Evolutionary conservation across 2,329 filamentous ascomycete genomes (phyloP), one percentile per base, ranked within the genome.

Genomic region (Hymenoscyphus occultus): DNA sequence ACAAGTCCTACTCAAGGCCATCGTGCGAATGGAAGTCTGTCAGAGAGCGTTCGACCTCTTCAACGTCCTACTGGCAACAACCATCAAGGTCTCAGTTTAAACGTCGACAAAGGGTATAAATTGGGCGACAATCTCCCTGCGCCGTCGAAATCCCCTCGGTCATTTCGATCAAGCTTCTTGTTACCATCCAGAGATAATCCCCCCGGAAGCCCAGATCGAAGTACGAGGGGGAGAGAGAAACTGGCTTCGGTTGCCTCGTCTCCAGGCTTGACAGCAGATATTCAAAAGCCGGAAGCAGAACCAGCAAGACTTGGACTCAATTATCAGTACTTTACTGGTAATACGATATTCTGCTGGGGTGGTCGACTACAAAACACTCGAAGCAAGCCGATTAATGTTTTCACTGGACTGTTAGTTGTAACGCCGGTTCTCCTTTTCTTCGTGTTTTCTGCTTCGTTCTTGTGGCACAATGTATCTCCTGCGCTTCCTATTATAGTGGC

Each of bases 291-390:
- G 48, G 72, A 59, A 51, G 73, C 56, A 56, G 77, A 66, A 32
- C 45, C 74, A 59, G 22, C 40, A 22, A 77, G 81, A 42, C 74
- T 85, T 63, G 88, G 91, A 61, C 89, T 84, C 70, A 97, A 97
- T 72, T 90, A 94, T 77, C 87, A 98, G 76, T 97, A 97, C 76
- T 98, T 97, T 73, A 86, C 91, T 56, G 95, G 95, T 57, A 99
- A 98, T 74, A 97, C 92, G 0, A 82, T 93, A 31, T 99, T 99
- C 75, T 97, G 88, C 76, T 83, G 91, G 65, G 90, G 91, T 40
- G 95, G 95, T 7, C 86, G 95, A 65, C 82, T 95, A 66, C 92
- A 97, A 74, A 97, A 98, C 77, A 90, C 95, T 42, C 86, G 87
- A 71, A 90, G 96, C 71, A 86, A 89, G 69, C 95, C 95, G 1